phyloP scores from a whole-genome alignment of 768 basidiomycete genomes.

The Omphalotus guepiniiformis region DNA sequence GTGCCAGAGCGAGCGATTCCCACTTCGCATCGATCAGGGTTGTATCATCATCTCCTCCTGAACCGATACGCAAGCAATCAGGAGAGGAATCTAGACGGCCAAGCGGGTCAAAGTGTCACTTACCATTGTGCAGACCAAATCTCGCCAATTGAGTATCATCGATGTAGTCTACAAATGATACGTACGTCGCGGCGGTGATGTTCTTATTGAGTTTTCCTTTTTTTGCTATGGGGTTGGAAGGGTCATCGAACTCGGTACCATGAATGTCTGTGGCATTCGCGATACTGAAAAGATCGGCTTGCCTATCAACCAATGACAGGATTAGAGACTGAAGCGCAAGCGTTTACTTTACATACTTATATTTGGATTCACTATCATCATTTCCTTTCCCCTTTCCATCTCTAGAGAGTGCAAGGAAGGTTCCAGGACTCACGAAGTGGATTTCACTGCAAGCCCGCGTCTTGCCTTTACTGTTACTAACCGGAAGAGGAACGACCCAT shows the following conservation, averaged over 20 bases:
- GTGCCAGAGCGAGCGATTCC: conserved; percentile 61
- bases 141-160: conserved; percentile 50
- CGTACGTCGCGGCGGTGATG: conserved; percentile 51
- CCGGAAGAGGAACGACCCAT: conserved; percentile 56
- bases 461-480: conserved; percentile 43
- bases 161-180: conserved; percentile 52
- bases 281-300: conserved; percentile 58
- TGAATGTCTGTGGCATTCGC: conserved; percentile 57
- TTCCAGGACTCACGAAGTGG: conserved; percentile 44
- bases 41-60: conserved; percentile 44
- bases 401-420: conserved; percentile 58
- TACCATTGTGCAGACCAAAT: conserved; percentile 64
- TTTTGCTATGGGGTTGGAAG: conserved; percentile 46
- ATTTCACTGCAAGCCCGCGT: conserved; percentile 53
- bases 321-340: not conserved
- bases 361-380: conserved; percentile 41
- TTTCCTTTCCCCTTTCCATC: conserved; percentile 56
- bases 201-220: conserved; percentile 41
- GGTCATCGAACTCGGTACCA: conserved; percentile 49
- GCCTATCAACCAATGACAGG: conserved; percentile 28
- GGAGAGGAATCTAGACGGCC: not conserved
- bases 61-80: too few relatives aligned
- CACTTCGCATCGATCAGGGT: conserved; percentile 63
- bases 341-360: conserved; percentile 41
- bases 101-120: conserved; percentile 6